These are phyloP conservation scores for Fagopyrum tataricum DNA, from an alignment of 148 eudicot genomes.

Conservation along the genomic window DNA sequence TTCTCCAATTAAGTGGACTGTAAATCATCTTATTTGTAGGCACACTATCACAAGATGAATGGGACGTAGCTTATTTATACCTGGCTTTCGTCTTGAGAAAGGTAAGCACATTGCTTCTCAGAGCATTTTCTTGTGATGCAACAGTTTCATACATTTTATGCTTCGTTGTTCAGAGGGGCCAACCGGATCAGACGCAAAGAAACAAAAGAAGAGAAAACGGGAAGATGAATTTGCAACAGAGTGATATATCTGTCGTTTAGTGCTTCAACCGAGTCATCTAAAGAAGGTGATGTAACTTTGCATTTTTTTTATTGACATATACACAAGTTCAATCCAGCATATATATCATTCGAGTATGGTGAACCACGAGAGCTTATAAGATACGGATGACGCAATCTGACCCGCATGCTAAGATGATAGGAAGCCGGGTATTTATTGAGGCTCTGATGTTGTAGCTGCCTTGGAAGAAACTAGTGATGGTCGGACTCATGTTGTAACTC, in stretches of 20 bases:
- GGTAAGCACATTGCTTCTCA: conserved; percentile 33
- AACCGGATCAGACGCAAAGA: conserved; percentile 45
- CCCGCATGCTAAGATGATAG: no score
- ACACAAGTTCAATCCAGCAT: not conserved
- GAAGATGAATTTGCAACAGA: conserved; percentile 53
- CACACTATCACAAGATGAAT: conserved; percentile 81
- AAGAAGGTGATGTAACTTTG: not conserved
- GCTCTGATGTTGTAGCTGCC: no score
- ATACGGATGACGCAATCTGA: not conserved
- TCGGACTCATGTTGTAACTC: not conserved
- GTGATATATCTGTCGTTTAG: conserved; percentile 43
- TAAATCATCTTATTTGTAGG: conserved; percentile 35
- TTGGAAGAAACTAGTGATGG: no score
- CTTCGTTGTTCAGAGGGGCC: conserved; percentile 51
- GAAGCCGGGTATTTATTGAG: no score
- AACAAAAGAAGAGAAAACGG: conserved; percentile 50
- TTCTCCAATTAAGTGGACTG: not conserved
- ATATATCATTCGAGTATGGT: not conserved
- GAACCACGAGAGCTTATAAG: conserved; percentile 4
- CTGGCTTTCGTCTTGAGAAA: conserved; percentile 77
- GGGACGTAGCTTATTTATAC: conserved; percentile 96
- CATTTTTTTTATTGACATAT: not conserved
- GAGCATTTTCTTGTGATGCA: not conserved
- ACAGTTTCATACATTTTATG: not conserved
- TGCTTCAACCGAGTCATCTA: not conserved